Evolutionary conservation across 2,329 filamentous ascomycete species (phyloP).

Genomic region (Colletotrichum lindemuthianum): DNA sequence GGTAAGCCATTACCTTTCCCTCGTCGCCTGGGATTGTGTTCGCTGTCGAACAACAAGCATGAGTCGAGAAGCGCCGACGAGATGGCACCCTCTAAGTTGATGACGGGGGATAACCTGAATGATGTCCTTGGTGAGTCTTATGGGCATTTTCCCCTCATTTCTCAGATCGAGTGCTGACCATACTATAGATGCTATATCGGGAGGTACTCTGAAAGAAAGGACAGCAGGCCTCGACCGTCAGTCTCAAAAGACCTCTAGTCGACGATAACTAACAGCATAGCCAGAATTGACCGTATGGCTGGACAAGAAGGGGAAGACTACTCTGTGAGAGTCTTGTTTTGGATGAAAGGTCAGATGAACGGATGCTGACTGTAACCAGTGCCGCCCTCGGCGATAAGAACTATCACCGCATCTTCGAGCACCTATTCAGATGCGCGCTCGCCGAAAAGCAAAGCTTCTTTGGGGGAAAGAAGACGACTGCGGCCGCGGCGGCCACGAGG

Average conservation of each 20-base stretch:
- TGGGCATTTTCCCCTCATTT: background rate
- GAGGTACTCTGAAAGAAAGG: constrained; percentile 49
- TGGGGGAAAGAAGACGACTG: constrained; percentile 62
- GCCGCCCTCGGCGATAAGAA: constrained; percentile 73
- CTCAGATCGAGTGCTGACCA: background rate
- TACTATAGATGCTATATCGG: constrained; percentile 42
- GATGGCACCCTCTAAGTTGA: constrained; percentile 30
- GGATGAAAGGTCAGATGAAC: background rate
- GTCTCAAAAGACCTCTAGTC: constrained; percentile 5
- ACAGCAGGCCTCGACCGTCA: constrained; percentile 54
- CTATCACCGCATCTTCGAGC: constrained; percentile 85
- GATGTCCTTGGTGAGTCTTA: constrained; percentile 29
- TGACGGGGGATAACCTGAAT: constrained; percentile 32
- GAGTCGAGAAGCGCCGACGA: background rate
- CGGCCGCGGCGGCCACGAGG: constrained; percentile 61
- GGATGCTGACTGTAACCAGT: constrained; percentile 29
- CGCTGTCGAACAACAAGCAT: too few species aligned
- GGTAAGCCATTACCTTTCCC: too few species aligned
- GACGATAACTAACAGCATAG: background rate
- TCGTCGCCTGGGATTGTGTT: too few species aligned
- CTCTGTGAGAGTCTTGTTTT: background rate
- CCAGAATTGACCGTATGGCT: constrained; percentile 51
- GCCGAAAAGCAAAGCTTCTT: constrained; percentile 74
- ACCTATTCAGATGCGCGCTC: constrained; percentile 75
- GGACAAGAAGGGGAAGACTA: constrained; percentile 46